Percentiles rank a stretch among this genome's conserved stretches.
Conservation (phyloP, 2,329 filamentous ascomycete species). For the Pseudocercospora fijiensis region DNA sequence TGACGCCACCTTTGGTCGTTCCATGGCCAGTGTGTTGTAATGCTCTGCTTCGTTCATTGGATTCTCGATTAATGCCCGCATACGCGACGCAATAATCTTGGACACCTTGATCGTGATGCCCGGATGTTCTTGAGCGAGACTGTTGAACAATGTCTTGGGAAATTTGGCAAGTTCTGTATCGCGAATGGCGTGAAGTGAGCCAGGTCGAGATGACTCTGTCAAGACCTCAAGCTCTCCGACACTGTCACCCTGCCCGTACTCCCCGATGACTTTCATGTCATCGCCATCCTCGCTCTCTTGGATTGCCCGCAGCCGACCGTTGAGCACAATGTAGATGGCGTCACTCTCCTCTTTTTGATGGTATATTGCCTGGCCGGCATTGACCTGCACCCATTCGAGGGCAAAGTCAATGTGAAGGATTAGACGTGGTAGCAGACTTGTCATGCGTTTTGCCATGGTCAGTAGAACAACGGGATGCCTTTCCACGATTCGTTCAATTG, state of each 20-base stretch:
- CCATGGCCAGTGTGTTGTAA: slow-evolving; percentile 45
- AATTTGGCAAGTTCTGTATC: slow-evolving; percentile 97
- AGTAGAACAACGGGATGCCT: slow-evolving; percentile 86
- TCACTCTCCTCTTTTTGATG: slow-evolving; percentile 94
- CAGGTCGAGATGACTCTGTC: slow-evolving; percentile 87
- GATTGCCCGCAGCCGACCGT: slow-evolving; percentile 83
- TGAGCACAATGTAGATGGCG: slow-evolving; percentile 96
- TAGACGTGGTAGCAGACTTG: slow-evolving; percentile 80
- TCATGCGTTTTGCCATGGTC: slow-evolving; percentile 93
- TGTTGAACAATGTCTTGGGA: slow-evolving; percentile 94
- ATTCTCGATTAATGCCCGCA: slow-evolving; percentile 84
- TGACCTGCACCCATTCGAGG: slow-evolving; percentile 96
- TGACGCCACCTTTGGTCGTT: slow-evolving; percentile 69
- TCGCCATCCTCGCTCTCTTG: slow-evolving; percentile 77
- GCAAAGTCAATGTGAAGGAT: slow-evolving; percentile 98
- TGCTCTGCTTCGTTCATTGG: slow-evolving; percentile 59
- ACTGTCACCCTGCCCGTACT: slow-evolving; percentile 96
- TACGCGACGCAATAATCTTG: slow-evolving; percentile 94
- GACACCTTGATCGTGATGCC: slow-evolving; percentile 99
- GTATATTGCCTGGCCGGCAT: slow-evolving; percentile 90
- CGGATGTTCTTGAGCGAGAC: slow-evolving; percentile 91
- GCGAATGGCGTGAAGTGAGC: slow-evolving; percentile 90
- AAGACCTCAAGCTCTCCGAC: slow-evolving; percentile 96
- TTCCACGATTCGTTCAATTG: slow-evolving; percentile 88
- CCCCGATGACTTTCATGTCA: slow-evolving; percentile 81